Evolutionary conservation across 495 filamentous ascomycete species (phyloP), one percentile per base, ranked within the genome.

Genomic region (Neurospora africana): DNA sequence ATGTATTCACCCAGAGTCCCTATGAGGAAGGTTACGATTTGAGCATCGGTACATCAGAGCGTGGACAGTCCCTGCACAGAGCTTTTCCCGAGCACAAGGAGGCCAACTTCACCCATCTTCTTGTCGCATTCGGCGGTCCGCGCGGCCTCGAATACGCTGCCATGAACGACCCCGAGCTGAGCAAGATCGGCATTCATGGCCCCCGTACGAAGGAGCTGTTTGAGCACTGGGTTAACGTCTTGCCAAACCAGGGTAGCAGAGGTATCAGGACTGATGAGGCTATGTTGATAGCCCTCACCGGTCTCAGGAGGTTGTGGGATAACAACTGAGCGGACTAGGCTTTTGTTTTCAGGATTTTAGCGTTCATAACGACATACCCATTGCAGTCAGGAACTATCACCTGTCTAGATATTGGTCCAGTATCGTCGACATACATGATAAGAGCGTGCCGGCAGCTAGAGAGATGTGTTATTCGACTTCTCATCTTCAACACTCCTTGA

Each of bases 221-320:
- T 78, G 92, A 95, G 79, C 81, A 87, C 69, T 94, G 91, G 91
- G 84, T 95, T 21, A 91, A 95, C 77, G 81, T 92, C 1, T 83
- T 89, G 73, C 91, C 91, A 3, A 87, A 87, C 3, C 91, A 94
- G 77, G 92, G 92, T 1, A 93, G 90, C 76, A 83, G 92, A 74
- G 92, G 89, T 2, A 93, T 94, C 71, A 82, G 91, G 75, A 93
- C 91, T 5, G 92, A 94, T 71, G 92, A 95, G 78, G 91, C 92
- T 1, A 81, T 94, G 61, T 90, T 91, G 86, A 83, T 92, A 73
- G 90, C 86, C 1, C 76, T 93, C 80, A 86, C 85, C 73, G 86
- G 85, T 2, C 75, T 93, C 74, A 84, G 86, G 77, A 84, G 81
- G 67, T 73, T 91, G 71, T 86, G 84, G 84, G 83, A 81, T 47